Base-by-base conservation (phyloP, 108 stramenopile species). In the Skeletonema menzelii region DNA sequence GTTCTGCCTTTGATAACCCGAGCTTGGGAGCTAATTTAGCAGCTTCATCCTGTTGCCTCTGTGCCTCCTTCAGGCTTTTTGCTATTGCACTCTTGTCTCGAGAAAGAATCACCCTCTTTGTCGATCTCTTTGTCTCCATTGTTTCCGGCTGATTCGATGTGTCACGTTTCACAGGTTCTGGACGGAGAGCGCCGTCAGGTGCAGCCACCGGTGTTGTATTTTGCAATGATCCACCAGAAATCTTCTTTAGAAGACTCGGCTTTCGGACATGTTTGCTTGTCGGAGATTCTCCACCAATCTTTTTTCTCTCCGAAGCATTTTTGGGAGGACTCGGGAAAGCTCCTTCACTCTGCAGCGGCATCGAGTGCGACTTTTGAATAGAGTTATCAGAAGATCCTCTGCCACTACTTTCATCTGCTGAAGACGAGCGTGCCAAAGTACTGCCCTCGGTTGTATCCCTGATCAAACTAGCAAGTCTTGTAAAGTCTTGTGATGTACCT, bases 81-180 rank as follows among this genome's bases (percentile, higher is more conserved):
- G 89, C 75, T n/a, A 86, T 80, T 28, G 79, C 78, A 71, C 88
- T 89, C 28, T 82, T 79, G 71, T 93, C 90, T 14, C 92, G 78
- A 49, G 87, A 89, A 60, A 93, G 60, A 19, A 90, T 87, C 26
- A 84, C 85, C 42, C 89, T 80, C 66, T 93, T 93, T 47, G 88
- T 78, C 10, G 81, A 83, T 24, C 77, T 70, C 64, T 94, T 91
- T 5, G 92, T 91, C 58, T 91, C 89, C 20, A 67, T 38, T 22
- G 69, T 84, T 71, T 92, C 91, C 37, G 87, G 83, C 65, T 92
- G 91, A 74, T 95, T 81, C 8, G 91, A 92, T 34, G 94, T 95
- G 32, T 86, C 85, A 8, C 94, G 84, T 76, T 95, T 95, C 17
- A 95, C 81, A 30, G 89, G 80, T 35, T 87, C 79, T 15, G 94